These are phyloP conservation scores for Pythium biforme DNA, from an alignment of 352 stramenopile species.

Conservation along the genomic window DNA sequence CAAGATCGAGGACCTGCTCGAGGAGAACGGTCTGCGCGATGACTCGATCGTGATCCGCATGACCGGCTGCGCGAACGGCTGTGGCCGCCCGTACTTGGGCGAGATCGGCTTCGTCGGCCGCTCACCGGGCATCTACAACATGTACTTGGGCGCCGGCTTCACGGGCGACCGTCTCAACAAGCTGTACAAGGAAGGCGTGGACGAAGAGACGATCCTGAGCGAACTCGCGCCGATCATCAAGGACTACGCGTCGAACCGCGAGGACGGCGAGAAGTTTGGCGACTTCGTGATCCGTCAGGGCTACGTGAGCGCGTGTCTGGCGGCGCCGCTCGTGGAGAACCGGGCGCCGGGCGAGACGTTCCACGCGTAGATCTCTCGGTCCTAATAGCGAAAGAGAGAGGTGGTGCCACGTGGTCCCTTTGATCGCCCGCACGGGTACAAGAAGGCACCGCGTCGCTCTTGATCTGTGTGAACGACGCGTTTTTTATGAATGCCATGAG, in stretches of 20 bases:
- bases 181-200: conserved; percentile 76
- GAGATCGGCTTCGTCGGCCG: conserved; percentile 98
- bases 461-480: neutral
- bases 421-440: neutral
- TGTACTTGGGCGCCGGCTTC: conserved; percentile 93
- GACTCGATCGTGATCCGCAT: conserved; percentile 97
- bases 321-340: conserved; percentile 58
- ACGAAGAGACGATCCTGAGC: conserved; percentile 74
- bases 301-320: conserved; percentile 71
- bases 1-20: conserved; percentile 91
- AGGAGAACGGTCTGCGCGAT: conserved; percentile 88
- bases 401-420: neutral
- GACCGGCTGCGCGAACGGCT: conserved; percentile 98
- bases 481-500: neutral
- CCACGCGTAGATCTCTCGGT: conserved; percentile 40
- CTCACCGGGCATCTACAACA: conserved; percentile 95
- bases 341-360: conserved; percentile 66
- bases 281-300: conserved; percentile 78
- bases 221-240: conserved; percentile 76
- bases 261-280: conserved; percentile 72
- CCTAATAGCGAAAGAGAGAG: neutral
- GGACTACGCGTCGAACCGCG: conserved; percentile 68
- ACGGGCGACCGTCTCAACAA: conserved; percentile 77
- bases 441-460: neutral
- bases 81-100: conserved; percentile 95